Evolutionary conservation across 805 yeast genomes (phyloP).

Genomic region (Candida germanica): DNA sequence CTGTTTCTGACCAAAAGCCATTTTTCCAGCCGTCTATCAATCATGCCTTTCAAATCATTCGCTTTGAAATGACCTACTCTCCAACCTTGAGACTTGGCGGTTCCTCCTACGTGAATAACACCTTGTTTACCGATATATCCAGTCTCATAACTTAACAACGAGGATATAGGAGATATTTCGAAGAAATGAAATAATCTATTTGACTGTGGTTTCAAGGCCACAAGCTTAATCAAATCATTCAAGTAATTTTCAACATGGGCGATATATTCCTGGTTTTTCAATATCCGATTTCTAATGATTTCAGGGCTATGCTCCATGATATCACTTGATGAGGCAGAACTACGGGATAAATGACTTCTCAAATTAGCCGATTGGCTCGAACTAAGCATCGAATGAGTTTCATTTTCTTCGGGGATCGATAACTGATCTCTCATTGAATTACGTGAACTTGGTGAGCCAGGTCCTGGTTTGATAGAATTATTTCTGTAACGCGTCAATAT

Average conservation of each 20-base stretch:
- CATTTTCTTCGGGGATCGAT: conserved; percentile 15
- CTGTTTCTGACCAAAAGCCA: conserved; percentile 90
- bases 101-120: conserved; percentile 69
- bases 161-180: conserved; percentile 85
- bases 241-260: conserved; percentile 64
- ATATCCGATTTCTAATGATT: conserved; percentile 20
- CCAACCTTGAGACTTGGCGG: conserved; percentile 93
- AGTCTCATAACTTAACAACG: conserved; percentile 76
- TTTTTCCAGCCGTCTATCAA: conserved; percentile 83
- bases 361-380: conserved; percentile 25
- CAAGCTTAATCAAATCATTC: conserved; percentile 52
- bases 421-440: conserved; percentile 11
- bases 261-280: conserved; percentile 37
- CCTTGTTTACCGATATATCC: conserved; percentile 91
- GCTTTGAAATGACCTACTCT: conserved; percentile 84
- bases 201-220: conserved; percentile 75
- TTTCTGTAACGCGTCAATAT: conserved; percentile 3
- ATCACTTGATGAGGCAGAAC: conserved; percentile 16
- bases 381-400: conserved; percentile 10
- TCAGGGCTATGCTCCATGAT: conserved; percentile 26
- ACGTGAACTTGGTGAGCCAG: neutral
- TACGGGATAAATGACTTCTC: conserved; percentile 29
- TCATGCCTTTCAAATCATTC: conserved; percentile 80
- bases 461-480: conserved; percentile 1
- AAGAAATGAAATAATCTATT: conserved; percentile 81